phyloP scores from a whole-genome alignment of 2,329 filamentous ascomycete genomes.

The Orbilia oligospora region DNA sequence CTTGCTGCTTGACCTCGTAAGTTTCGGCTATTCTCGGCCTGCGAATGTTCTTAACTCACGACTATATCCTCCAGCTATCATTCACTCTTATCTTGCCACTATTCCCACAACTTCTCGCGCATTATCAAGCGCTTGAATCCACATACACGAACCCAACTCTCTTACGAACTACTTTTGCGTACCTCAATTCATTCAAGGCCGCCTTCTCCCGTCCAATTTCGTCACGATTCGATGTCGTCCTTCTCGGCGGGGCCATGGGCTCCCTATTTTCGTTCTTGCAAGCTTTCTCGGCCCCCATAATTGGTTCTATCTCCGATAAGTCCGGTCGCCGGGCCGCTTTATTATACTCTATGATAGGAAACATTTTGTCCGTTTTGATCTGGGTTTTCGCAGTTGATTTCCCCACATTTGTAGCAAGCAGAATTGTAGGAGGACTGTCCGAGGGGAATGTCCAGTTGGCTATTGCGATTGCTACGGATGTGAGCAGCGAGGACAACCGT shows the following conservation, averaged over 20 bases:
- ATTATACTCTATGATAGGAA: constrained; percentile 91
- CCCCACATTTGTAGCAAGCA: constrained; percentile 92
- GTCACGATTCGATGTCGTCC: constrained; percentile 94
- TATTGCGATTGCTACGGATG: constrained; percentile 95
- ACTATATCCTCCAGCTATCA: constrained; percentile 78
- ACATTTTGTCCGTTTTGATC: constrained; percentile 90
- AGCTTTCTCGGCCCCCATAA: constrained; percentile 90
- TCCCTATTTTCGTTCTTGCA: constrained; percentile 95
- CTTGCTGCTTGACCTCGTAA: constrained; percentile 87
- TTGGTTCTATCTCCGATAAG: constrained; percentile 87
- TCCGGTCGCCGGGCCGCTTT: constrained; percentile 85
- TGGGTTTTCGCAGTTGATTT: constrained; percentile 97
- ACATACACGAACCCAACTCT: constrained; percentile 67
- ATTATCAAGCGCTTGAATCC: constrained; percentile 77
- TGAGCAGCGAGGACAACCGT: constrained; percentile 86
- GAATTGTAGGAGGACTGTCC: constrained; percentile 90
- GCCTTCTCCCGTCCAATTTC: constrained; percentile 93
- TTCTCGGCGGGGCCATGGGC: constrained; percentile 92
- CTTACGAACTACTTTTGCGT: constrained; percentile 82
- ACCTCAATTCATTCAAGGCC: constrained; percentile 94
- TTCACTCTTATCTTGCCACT: constrained; percentile 98
- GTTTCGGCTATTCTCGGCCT: constrained; percentile 63
- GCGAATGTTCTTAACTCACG: neutral
- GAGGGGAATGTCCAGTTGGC: constrained; percentile 98
- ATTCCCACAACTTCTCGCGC: constrained; percentile 94